These are phyloP conservation scores for Heimioporus sp. DNA, from an alignment of 768 basidiomycete genomes.

Conservation along the genomic window DNA sequence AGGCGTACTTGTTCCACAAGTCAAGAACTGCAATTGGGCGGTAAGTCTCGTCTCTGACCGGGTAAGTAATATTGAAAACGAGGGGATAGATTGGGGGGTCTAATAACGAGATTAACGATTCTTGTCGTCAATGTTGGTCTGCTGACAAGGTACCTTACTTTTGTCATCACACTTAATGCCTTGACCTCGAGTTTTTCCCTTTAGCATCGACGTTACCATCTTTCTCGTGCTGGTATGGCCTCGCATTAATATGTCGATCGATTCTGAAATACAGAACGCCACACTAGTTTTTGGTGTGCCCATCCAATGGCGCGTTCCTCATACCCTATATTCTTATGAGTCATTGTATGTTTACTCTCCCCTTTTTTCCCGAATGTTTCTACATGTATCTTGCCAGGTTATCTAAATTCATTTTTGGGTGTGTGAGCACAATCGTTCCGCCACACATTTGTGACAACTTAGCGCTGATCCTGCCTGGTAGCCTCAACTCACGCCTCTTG, in stretches of 20 bases:
- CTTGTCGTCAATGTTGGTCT: constrained; percentile 36
- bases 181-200: constrained; percentile 1
- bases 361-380: background rate
- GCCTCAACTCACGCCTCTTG: constrained; percentile 29
- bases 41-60: constrained; percentile 9
- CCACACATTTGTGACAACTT: no score
- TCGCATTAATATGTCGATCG: background rate
- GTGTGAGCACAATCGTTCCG: constrained; percentile 23
- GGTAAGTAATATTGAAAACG: background rate
- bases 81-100: constrained; percentile 25
- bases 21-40: constrained; percentile 27
- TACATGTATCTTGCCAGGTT: constrained; percentile 19
- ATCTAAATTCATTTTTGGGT: constrained; percentile 38
- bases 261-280: constrained; percentile 1
- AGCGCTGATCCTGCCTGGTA: background rate
- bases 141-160: constrained; percentile 30
- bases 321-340: constrained; percentile 39
- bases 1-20: constrained; percentile 32
- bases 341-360: constrained; percentile 25
- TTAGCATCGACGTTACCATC: constrained; percentile 29
- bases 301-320: constrained; percentile 34
- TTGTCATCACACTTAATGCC: background rate
- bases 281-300: constrained; percentile 33
- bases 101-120: constrained; percentile 33
- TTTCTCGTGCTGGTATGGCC: constrained; percentile 25